phyloP scores from a whole-genome alignment of 2,329 filamentous ascomycete species.

The Alternaria panax region DNA sequence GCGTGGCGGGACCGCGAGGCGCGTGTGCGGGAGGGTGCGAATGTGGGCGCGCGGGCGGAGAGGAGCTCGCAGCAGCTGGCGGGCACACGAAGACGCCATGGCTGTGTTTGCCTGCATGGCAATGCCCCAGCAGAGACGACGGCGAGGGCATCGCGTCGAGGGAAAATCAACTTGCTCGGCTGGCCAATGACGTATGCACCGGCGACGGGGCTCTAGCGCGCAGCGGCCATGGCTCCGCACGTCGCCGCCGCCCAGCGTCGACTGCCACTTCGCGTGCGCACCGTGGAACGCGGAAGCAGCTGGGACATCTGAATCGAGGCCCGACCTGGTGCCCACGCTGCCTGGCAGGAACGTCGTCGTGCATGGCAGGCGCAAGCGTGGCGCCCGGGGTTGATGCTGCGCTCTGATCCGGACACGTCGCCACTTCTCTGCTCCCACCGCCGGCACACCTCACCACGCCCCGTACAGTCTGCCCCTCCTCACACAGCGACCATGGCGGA shows the following conservation, averaged over 20 bases:
- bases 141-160: constrained; percentile 23
- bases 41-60: constrained; percentile 23
- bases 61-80: constrained; percentile 35
- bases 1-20: constrained; percentile 32
- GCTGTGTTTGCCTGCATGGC: constrained; percentile 26
- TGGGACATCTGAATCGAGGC: not conserved
- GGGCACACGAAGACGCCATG: constrained; percentile 40
- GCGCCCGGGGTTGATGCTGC: constrained; percentile 21
- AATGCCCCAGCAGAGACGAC: constrained; percentile 16
- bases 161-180: constrained; percentile 25
- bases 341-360: not conserved
- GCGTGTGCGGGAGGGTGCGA: constrained; percentile 18
- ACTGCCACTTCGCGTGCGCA: constrained; percentile 9
- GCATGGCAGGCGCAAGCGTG: constrained; percentile 15
- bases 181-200: constrained; percentile 38
- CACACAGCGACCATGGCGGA: constrained; percentile 35
- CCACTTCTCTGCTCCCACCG: constrained; percentile 5
- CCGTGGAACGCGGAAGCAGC: not conserved
- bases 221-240: constrained; percentile 23
- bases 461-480: constrained; percentile 5
- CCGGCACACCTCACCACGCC: constrained; percentile 1
- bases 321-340: not conserved
- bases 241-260: not conserved
- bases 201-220: constrained; percentile 19
- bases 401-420: constrained; percentile 36